Evolutionary conservation across 768 basidiomycete genomes (phyloP), one percentile per base, ranked within the genome.

Genomic region (Wakefieldia striispora): DNA sequence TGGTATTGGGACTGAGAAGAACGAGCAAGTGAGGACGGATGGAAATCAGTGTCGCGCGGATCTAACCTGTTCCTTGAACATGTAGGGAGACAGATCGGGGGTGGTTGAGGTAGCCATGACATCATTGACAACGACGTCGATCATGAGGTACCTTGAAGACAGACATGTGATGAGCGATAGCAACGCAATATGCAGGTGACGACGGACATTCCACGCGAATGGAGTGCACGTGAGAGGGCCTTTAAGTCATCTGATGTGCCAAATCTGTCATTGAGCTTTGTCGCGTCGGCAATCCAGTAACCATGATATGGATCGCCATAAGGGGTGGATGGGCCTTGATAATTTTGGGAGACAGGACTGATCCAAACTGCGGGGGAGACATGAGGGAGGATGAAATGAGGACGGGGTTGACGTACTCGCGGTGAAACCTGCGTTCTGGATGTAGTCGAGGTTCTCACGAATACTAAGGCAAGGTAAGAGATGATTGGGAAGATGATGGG

Each of bases 261-360:
- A 57, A 91, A 92, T 44, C 75, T 79, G 41, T 72, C 59, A 68
- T 91, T 92, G 35, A 92, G 74, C 54, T 77, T 59, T 50, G 81
- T 72, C 24, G 85, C 75, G 64, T 92, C 84, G 44, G 81, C 77
- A 26, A 82, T 75, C 89, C 91, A 92, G 68, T 92, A 91, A 16
- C 90, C 90, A 58, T 91, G 90, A 68, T 93, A 93, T 14, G 91
- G 71, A 58, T 90, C 86, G 17, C 90, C 88, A 63, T 91, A 92
- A 1, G 80, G 71, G 3, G 87, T 82, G 40, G 77, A 63, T 12
- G 84, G 80, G 0, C 88, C 87, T 33, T 86, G 69, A 52, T 86
- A 89, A 63, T 91, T 91, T 67, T 89, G 79, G 50, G 80, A 83
- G 37, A 29, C 29, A 4, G 29, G 29, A 29, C 29, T 29, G 29